Evolutionary conservation across 2,329 filamentous ascomycete species (phyloP), one percentile per base, ranked within the genome.

Genomic region (Penicillium sp.): DNA sequence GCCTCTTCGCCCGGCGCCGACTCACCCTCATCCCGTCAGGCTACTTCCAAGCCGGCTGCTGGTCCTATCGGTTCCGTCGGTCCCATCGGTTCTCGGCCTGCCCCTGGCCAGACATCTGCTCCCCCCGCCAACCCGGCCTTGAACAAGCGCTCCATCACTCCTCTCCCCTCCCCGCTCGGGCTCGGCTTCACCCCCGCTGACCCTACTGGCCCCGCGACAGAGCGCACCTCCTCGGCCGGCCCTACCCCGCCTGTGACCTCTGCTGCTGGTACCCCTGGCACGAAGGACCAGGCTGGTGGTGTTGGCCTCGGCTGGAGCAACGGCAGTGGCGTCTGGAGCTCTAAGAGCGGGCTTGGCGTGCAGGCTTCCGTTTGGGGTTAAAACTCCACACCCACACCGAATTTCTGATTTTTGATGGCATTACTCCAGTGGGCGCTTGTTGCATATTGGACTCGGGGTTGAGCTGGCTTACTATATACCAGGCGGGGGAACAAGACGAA

Each of bases 331-430:
- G 87, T 91, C 40, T 95, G 90, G 90, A 87, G 88, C 52, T 84
- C 83, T 63, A 88, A 87, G 63, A 87, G 83, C 57, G 81, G 82
- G 44, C 82, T 94, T 54, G 87, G 89, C 57, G 86, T 90, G 54
- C 88, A 94, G 68, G 89, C 90, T 57, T 94, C 88, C 57, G 91
- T 96, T 60, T 97, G 90, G 90, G 90, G 90, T 61, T 96, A 83
- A 64, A 37, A 15, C n/a, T 13, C 7, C 7, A 35, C n/a, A 31
- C 28, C 6, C 7, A 35, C n/a, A 31, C 28, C 6, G 9, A 8
- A 22, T 40, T 32, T 40, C n/a, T 40, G 17, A 4, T 40, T 40
- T 39, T 17, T 33, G 12, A 45, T 45, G 32, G 43, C 43, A 46
- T 46, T 46, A 31, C 19, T 40, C 39, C 42, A 24, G 19, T 42